phyloP scores from a whole-genome alignment of 495 filamentous ascomycete genomes.

The Daldinia vernicosa region DNA sequence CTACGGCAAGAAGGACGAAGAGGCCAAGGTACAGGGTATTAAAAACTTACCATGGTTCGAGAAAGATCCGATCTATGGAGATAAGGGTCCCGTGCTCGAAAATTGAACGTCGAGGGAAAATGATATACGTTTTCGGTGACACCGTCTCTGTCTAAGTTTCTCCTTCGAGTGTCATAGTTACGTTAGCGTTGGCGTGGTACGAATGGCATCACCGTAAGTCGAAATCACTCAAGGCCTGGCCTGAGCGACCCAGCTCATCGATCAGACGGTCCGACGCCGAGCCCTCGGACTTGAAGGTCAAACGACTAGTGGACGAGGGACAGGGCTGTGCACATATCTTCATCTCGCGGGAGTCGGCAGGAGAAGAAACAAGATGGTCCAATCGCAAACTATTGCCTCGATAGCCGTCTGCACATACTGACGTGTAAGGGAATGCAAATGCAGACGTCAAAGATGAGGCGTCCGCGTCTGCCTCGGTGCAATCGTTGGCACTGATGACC shows the following conservation, averaged over 20 bases:
- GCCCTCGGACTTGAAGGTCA: neutral
- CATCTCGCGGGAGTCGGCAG: neutral
- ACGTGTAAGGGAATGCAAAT: constrained; percentile 13
- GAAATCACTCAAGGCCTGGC: neutral
- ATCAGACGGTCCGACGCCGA: neutral
- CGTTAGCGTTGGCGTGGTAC: neutral
- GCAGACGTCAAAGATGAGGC: constrained; percentile 4
- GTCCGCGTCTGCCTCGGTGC: constrained; percentile 17
- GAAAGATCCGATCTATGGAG: constrained; percentile 68
- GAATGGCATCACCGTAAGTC: constrained; percentile 1
- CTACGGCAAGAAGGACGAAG: constrained; percentile 66
- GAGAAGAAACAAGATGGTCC: neutral
- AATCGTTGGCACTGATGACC: constrained; percentile 15
- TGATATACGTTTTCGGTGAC: neutral
- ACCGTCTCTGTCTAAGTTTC: neutral
- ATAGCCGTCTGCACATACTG: constrained; percentile 4
- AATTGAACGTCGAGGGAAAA: constrained; percentile 19
- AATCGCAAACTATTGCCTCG: constrained; percentile 10
- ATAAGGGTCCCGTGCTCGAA: constrained; percentile 60
- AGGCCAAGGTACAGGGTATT: constrained; percentile 60
- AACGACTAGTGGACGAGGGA: neutral
- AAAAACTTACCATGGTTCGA: constrained; percentile 63
- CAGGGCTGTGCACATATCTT: neutral
- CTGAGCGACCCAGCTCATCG: neutral
- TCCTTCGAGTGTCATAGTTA: neutral